Percentiles rank a stretch among this genome's conserved stretches.
These are phyloP conservation scores for Lasiosphaeria hispida DNA, from an alignment of 495 filamentous ascomycete genomes.

Conservation along the genomic window DNA sequence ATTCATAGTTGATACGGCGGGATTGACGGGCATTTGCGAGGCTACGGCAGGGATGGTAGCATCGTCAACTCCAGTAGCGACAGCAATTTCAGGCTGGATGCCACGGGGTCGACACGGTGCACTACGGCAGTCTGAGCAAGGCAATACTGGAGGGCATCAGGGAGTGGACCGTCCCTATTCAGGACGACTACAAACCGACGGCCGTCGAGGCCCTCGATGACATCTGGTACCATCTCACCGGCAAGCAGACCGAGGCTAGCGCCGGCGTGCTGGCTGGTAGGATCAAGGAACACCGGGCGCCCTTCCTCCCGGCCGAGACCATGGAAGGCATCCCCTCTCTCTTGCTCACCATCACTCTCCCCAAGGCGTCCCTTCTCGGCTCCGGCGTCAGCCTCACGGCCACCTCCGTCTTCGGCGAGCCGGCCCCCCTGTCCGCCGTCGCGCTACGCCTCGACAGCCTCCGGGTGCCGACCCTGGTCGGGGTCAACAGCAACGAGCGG, in stretches of 20 bases:
- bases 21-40: no score
- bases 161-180: no score
- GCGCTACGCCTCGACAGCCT: slow-evolving; percentile 42
- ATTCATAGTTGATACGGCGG: no score
- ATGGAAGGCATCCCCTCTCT: slow-evolving; percentile 32
- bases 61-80: no score
- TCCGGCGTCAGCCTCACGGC: slow-evolving; percentile 43
- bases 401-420: slow-evolving; percentile 30
- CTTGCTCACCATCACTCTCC: slow-evolving; percentile 42
- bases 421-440: slow-evolving; percentile 24
- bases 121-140: slow-evolving; percentile 61
- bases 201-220: not conserved
- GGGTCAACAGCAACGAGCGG: slow-evolving; percentile 60
- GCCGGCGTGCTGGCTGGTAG: slow-evolving; percentile 20
- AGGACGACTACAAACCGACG: no score
- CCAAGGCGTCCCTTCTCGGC: slow-evolving; percentile 54
- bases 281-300: not conserved
- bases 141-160: slow-evolving; percentile 32
- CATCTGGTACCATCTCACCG: not conserved
- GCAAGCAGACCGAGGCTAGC: not conserved
- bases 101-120: slow-evolving; percentile 54
- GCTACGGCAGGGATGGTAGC: no score
- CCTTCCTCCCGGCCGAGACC: slow-evolving; percentile 28
- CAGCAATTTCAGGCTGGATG: no score
- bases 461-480: slow-evolving; percentile 57